Conservation (phyloP, 345 rosid species). For the Hevea brasiliensis region DNA sequence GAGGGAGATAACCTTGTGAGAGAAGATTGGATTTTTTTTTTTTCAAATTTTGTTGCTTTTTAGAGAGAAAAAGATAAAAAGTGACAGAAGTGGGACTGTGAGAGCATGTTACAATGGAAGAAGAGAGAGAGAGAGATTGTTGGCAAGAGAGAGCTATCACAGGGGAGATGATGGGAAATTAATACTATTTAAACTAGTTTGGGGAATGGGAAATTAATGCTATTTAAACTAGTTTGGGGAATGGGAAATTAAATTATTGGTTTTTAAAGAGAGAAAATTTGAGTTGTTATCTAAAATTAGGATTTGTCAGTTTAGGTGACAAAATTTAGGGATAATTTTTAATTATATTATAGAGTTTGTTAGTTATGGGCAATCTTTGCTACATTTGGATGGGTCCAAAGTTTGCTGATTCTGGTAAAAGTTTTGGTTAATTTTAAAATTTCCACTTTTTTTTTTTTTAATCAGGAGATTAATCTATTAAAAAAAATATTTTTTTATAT, state of each 20-base stretch:
- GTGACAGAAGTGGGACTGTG: background rate
- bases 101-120: too few species aligned
- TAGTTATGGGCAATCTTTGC: background rate
- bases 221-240: background rate
- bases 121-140: constrained; percentile 15
- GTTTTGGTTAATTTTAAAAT: too few species aligned
- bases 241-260: background rate
- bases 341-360: background rate
- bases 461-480: too few species aligned
- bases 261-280: background rate
- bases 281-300: background rate
- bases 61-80: background rate
- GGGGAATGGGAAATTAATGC: constrained; percentile 26
- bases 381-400: background rate
- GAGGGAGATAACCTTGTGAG: background rate
- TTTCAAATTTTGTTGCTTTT: constrained; percentile 13
- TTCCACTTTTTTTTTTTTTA: too few species aligned
- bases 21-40: background rate
- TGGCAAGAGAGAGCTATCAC: constrained; percentile 62
- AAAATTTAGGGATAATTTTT: background rate
- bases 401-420: too few species aligned
- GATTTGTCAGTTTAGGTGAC: background rate
- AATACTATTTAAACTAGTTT: constrained; percentile 1
- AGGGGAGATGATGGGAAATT: constrained; percentile 41
- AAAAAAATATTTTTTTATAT: too few species aligned